Conservation (phyloP, 768 basidiomycete genomes). For the Rhodosporidiobolus sp. region DNA sequence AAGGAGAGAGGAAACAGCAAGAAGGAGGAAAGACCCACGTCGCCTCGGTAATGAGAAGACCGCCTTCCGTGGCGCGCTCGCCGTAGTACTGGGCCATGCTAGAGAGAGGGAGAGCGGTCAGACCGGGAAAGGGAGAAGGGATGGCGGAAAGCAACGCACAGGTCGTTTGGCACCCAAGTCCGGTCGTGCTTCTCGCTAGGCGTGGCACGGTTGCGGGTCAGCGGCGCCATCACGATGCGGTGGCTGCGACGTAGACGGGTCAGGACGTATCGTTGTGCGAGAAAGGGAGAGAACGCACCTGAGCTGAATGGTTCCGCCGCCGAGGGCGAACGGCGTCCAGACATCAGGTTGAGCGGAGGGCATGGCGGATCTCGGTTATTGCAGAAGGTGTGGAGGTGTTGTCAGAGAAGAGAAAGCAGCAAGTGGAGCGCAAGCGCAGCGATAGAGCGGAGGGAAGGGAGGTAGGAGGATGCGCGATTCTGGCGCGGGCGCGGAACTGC, state of each 20-base stretch:
- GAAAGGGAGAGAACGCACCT: not conserved
- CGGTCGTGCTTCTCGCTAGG: not conserved
- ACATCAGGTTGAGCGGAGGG: conserved; percentile 1
- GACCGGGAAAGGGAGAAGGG: no score
- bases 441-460: not conserved
- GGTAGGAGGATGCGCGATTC: not conserved
- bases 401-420: no score
- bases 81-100: conserved; percentile 44
- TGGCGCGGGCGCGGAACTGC: no score
- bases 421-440: not conserved
- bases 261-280: not conserved
- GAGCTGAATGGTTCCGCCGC: conserved; percentile 3
- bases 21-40: not conserved
- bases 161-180: conserved; percentile 33
- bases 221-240: conserved; percentile 15
- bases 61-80: conserved; percentile 47
- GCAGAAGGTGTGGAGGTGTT: no score
- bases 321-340: conserved; percentile 12
- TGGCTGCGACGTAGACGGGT: not conserved
- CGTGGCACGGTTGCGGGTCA: conserved; percentile 28
- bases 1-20: not conserved
- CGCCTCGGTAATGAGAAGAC: conserved; percentile 47
- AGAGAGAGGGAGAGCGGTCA: not conserved
- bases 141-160: conserved; percentile 9
- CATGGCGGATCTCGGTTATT: not conserved